Base-by-base conservation (phyloP, 352 stramenopile species). In the Phytophthora pistaciae region DNA sequence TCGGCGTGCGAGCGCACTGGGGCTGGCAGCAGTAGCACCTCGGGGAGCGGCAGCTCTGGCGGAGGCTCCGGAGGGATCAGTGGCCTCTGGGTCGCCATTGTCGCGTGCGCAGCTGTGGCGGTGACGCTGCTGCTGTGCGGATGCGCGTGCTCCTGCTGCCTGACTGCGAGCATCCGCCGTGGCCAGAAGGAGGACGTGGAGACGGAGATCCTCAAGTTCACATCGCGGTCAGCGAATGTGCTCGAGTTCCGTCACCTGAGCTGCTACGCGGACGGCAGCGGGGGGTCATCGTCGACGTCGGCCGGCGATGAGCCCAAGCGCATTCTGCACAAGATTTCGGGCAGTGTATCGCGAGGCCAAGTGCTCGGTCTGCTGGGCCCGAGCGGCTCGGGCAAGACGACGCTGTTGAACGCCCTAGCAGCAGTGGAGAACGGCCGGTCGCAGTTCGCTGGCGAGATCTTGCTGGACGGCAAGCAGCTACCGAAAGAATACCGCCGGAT, bases 341-440 rank as follows among this genome's bases (percentile, higher is more conserved):
- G 83, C 3, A 73, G 64, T 18, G 77, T 87, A 0, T 67, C 75
- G 13, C 78, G 83, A 11, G 85, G 85, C 20, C 75, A 87, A 61
- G 81, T 93, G 40, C 64, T 93, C 8, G 85, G 82, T 1, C 70
- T 95, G 36, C 65, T 95, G 38, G 87, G 87, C 0, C 87, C 87
- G 0, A 91, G 80, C 44, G 87, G 87, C 5, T 90, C 85, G 0
- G 87, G 87, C 20, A 95, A 95, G 60, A 95, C 87, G 56, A 95
- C 81, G 56, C 62, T 95, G 23, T 63, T 93, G 53, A 95, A 91
- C 63, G 85, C 81, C 1, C 70, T 95, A 0, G 84, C 85, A 3
- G 80, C 83, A 5, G 84, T 92, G n/a, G 79, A 90, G 54, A 91
- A 90, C 52, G 87, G 84, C 38, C 75, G 70, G 18, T 79, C 70